Base-by-base conservation (phyloP, 352 stramenopile species). In the Phytophthora litchii region DNA sequence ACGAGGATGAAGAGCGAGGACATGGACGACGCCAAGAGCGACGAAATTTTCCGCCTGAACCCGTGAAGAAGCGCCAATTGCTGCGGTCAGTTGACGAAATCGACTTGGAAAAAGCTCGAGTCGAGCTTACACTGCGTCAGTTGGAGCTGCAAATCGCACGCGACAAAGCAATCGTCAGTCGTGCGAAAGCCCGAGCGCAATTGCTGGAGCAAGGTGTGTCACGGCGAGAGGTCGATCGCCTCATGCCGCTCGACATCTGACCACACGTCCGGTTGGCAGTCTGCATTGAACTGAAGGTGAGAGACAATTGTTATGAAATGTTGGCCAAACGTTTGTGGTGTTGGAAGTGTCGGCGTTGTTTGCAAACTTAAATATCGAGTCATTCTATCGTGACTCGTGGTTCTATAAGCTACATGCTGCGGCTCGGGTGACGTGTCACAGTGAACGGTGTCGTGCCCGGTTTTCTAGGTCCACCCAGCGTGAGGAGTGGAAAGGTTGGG, bases 191-290 rank as follows among this genome's bases (percentile, higher is more conserved):
- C 9, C 54, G 68, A 4, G 37, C 44, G 3, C 60, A 77, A 55
- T 44, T 77, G 17, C n/a, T 71, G 17, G 55, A 66, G 13, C 52
- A 74, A 31, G 69, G 59, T 29, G 64, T 74, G 20, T 56, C 50
- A 17, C 29, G 63, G n/a, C 38, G 41, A 46, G 64, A 74, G 13
- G 44, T 74, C 34, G 55, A 72, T 47, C 64, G 64, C 9, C 53
- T 74, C 36, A 69, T 72, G 42, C 64, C 69, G 8, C 64, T 77
- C 10, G 40, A 67, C 17, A 31, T 74, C 34, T 70, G 65, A 77
- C 46, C 37, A 13, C 23, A 40, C 4, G 2, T 41, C 35, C 34
- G 20, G 52, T 19, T 29, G 12, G 32, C 50, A 44, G 4, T 17
- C 34, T 16, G 38, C 45, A 54, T 44, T 41, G 17, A 67, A 43